Evolutionary conservation across 176 grass and related monocot genomes (phyloP).

Genomic region (Puccinellia tenuiflora): DNA sequence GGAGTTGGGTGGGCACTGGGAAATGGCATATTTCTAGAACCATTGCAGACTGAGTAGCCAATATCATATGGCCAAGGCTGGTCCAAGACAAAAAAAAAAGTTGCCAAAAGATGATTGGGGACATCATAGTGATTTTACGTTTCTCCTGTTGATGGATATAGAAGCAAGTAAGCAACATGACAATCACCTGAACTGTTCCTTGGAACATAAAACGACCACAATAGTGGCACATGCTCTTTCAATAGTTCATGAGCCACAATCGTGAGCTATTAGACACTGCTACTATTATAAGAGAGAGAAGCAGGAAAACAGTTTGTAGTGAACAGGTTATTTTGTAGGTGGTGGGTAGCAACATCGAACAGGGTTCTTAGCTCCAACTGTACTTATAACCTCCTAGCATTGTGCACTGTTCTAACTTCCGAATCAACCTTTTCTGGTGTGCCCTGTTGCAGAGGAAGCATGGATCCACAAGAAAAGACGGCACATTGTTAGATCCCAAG

Average conservation of each 20-base stretch:
- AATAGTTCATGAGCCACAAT: neutral
- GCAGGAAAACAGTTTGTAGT: neutral
- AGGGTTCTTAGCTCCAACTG: slow-evolving; percentile 26
- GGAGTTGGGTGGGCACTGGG: neutral
- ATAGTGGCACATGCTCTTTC: slow-evolving; percentile 1
- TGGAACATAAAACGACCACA: slow-evolving; percentile 9
- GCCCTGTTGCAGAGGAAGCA: slow-evolving; percentile 59
- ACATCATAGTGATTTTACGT: neutral
- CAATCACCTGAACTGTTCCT: slow-evolving; percentile 7
- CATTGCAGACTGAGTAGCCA: neutral
- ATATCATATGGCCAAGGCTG: slow-evolving; percentile 2
- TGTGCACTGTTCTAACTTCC: slow-evolving; percentile 14
- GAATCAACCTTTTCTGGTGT: slow-evolving; percentile 14
- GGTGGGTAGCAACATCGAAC: neutral
- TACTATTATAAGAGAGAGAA: slow-evolving; percentile 4
- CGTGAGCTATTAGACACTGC: neutral
- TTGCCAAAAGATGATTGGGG: slow-evolving; percentile 4
- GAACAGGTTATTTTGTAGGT: slow-evolving; percentile 9
- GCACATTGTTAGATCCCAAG: slow-evolving; percentile 62
- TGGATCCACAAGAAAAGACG: slow-evolving; percentile 63
- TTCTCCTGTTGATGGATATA: neutral
- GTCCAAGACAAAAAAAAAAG: neutral
- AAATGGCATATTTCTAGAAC: slow-evolving; percentile 13
- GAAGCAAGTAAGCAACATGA: slow-evolving; percentile 24
- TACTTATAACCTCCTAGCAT: neutral